phyloP scores from a whole-genome alignment of 805 yeast genomes.

The Suhomyces prunicola region DNA sequence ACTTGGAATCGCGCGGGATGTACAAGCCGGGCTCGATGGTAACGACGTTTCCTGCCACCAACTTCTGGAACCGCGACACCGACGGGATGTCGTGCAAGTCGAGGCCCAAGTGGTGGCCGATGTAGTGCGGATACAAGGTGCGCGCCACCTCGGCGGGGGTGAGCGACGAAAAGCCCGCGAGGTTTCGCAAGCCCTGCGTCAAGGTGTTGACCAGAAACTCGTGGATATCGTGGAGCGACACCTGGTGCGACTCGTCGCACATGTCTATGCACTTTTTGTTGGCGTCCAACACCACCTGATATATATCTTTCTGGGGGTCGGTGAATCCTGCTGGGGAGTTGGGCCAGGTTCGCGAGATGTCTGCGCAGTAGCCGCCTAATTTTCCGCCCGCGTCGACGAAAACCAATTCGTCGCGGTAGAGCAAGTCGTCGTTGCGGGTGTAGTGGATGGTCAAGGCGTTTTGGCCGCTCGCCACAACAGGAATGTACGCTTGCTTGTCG shows the following conservation, averaged over 20 bases:
- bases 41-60: constrained; percentile 73
- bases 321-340: constrained; percentile 66
- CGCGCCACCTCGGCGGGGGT: constrained; percentile 51
- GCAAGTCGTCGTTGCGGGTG: constrained; percentile 83
- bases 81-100: constrained; percentile 84
- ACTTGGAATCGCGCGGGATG: constrained; percentile 67
- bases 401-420: constrained; percentile 76
- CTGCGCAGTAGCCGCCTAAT: constrained; percentile 91
- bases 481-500: constrained; percentile 84
- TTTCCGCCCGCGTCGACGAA: constrained; percentile 95
- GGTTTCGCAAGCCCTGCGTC: constrained; percentile 61
- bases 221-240: constrained; percentile 74
- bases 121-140: constrained; percentile 80
- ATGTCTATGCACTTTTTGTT: constrained; percentile 72
- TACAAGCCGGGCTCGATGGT: constrained; percentile 97
- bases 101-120: constrained; percentile 92
- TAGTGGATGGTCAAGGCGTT: constrained; percentile 92
- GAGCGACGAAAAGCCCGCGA: constrained; percentile 59
- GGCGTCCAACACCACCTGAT: constrained; percentile 82
- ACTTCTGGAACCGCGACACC: constrained; percentile 50
- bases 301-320: constrained; percentile 77
- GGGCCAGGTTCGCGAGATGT: constrained; percentile 97
- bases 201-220: constrained; percentile 58
- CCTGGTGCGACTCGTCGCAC: constrained; percentile 52
- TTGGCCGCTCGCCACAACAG: constrained; percentile 93